Percentiles rank a stretch among this genome's conserved stretches.
These are phyloP conservation scores for Fragosphaeria purpurea DNA, from an alignment of 2,329 filamentous ascomycete genomes.

Conservation along the genomic window DNA sequence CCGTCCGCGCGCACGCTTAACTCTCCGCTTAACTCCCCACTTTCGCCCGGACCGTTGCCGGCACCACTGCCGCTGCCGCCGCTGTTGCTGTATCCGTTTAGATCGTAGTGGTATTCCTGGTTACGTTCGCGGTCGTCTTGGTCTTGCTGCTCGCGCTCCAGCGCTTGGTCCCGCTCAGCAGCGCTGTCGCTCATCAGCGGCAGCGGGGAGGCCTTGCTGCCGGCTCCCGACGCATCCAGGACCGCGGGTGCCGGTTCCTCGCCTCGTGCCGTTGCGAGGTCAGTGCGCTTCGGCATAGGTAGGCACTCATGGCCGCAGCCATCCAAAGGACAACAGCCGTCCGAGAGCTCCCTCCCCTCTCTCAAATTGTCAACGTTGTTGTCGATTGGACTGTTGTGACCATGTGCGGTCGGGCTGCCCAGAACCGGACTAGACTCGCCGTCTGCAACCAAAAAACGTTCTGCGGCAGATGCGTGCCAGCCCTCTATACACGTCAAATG, in stretches of 20 bases:
- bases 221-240: conserved; percentile 24
- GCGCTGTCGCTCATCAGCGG: conserved; percentile 4
- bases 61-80: conserved; percentile 11
- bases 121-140: background rate
- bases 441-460: background rate
- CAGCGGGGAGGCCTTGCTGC: conserved; percentile 5
- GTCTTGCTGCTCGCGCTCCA: background rate
- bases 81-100: background rate
- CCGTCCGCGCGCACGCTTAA: conserved; percentile 33
- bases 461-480: conserved; percentile 37
- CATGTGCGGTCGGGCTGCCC: no score
- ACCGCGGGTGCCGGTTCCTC: conserved; percentile 44
- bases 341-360: conserved; percentile 28
- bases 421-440: background rate
- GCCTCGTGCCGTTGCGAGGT: conserved; percentile 32
- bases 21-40: no score
- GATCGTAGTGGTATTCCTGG: no score
- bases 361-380: conserved; percentile 12
- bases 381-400: background rate
- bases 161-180: background rate
- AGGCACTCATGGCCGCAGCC: conserved; percentile 56
- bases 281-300: conserved; percentile 44
- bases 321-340: conserved; percentile 54
- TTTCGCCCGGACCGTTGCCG: conserved; percentile 9
- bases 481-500: conserved; percentile 49